These are phyloP conservation scores for Fusarium sp. DNA, from an alignment of 2,329 filamentous ascomycete genomes.

Conservation along the genomic window DNA sequence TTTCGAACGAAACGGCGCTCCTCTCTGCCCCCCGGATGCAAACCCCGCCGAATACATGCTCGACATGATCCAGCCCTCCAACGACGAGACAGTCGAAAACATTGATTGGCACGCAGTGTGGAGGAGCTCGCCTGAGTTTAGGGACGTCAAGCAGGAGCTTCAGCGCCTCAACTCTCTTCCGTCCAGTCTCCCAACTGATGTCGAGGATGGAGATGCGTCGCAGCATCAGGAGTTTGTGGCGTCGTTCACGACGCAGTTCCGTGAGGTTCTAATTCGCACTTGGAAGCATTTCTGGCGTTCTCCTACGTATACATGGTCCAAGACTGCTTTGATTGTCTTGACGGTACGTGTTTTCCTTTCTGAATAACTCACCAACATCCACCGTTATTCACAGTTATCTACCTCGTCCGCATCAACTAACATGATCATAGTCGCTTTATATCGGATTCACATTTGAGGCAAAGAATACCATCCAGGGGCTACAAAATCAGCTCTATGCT, in stretches of 20 bases:
- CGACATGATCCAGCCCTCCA: slow-evolving; percentile 48
- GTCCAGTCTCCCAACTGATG: neutral
- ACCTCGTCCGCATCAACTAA: neutral
- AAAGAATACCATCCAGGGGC: slow-evolving; percentile 66
- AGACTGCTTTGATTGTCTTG: slow-evolving; percentile 51
- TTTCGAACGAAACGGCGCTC: slow-evolving; percentile 72
- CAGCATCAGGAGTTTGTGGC: slow-evolving; percentile 52
- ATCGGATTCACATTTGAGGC: slow-evolving; percentile 76
- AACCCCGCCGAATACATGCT: slow-evolving; percentile 80
- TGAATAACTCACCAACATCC: no score
- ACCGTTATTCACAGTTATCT: accelerated
- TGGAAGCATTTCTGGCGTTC: slow-evolving; percentile 52
- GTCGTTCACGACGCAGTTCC: slow-evolving; percentile 50
- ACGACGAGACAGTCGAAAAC: slow-evolving; percentile 54
- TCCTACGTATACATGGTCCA: slow-evolving; percentile 73
- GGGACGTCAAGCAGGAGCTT: slow-evolving; percentile 45
- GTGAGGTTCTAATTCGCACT: slow-evolving; percentile 54
- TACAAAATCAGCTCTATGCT: slow-evolving; percentile 76
- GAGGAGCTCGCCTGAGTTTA: slow-evolving; percentile 57
- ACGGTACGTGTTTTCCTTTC: slow-evolving; percentile 30
- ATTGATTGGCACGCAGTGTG: slow-evolving; percentile 59
- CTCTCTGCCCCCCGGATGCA: slow-evolving; percentile 64
- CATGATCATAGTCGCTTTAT: slow-evolving; percentile 60
- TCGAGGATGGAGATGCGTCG: slow-evolving; percentile 15
- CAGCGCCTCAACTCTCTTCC: slow-evolving; percentile 29